Conservation (phyloP, 306 rosid genomes). For the Citrullus colocynthis region DNA sequence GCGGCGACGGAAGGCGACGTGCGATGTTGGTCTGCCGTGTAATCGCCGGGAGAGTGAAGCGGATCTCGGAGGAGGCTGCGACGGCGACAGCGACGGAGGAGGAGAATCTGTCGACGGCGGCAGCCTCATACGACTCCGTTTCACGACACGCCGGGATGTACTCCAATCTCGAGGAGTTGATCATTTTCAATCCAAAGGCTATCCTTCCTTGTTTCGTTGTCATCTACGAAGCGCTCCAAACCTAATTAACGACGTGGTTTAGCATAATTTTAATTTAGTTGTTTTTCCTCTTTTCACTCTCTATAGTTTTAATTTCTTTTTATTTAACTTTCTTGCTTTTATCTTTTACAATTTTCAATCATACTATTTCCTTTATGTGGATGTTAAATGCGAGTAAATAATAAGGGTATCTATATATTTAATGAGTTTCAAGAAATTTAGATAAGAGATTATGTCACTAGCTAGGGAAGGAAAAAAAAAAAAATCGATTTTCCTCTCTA, state of each 20-base stretch:
- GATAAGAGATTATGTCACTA: not conserved
- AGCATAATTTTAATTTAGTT: not conserved
- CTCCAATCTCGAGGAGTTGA: slow-evolving; percentile 76
- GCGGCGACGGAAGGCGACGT: slow-evolving; percentile 30
- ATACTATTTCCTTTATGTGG: not conserved
- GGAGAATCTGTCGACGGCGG: slow-evolving; percentile 19
- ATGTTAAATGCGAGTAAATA: not conserved
- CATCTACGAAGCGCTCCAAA: slow-evolving; percentile 45
- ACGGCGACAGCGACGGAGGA: slow-evolving; percentile 25
- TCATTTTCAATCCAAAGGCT: slow-evolving; percentile 71
- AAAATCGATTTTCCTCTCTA: too few relatives aligned
- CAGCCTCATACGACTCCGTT: slow-evolving; percentile 51
- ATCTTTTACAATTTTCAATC: not conserved
- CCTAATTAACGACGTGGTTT: slow-evolving; percentile 1
- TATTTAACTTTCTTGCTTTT: not conserved
- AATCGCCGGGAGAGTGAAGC: slow-evolving; percentile 80
- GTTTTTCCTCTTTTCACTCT: not conserved
- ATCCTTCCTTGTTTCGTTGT: slow-evolving; percentile 93
- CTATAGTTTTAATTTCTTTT: not conserved
- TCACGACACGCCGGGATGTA: slow-evolving; percentile 49
- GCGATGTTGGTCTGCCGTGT: slow-evolving; percentile 96
- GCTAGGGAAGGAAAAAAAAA: not conserved
- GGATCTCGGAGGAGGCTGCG: slow-evolving; percentile 38
- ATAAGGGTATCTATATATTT: not conserved
- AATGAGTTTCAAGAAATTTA: not conserved